Percentiles rank a stretch among this genome's conserved stretches.
These are phyloP conservation scores for Bimuria novae-zelandiae DNA, from an alignment of 2,329 filamentous ascomycete genomes.

Conservation along the genomic window DNA sequence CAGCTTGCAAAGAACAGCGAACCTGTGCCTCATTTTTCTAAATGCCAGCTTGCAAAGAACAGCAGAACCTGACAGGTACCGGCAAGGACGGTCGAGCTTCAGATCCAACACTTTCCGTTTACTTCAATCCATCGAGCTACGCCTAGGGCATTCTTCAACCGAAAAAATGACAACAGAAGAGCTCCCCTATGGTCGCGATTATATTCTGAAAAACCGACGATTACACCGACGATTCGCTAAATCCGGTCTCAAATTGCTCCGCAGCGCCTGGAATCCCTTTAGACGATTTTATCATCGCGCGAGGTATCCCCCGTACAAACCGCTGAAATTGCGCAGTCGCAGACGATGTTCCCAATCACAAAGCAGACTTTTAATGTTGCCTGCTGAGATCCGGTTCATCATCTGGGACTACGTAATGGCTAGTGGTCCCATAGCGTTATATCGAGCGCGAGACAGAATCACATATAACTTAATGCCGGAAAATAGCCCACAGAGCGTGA, in stretches of 20 bases:
- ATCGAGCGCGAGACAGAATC: neutral
- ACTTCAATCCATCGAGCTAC: neutral
- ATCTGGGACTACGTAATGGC: neutral
- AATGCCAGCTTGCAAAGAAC: neutral
- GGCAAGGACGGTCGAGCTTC: neutral
- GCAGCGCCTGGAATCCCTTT: neutral
- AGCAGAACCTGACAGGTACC: neutral
- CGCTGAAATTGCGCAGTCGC: neutral
- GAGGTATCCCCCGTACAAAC: neutral
- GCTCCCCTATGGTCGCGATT: neutral
- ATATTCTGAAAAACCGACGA: neutral
- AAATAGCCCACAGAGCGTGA: neutral
- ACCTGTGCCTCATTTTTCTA: neutral
- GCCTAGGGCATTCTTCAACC: neutral
- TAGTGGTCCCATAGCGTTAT: neutral
- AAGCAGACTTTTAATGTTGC: neutral
- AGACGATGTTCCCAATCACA: neutral
- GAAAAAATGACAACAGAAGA: neutral
- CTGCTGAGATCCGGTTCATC: neutral
- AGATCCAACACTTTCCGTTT: neutral
- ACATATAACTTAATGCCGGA: neutral
- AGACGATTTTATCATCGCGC: neutral
- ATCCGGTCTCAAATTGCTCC: neutral
- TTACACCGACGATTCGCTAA: neutral
- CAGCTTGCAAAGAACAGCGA: too few relatives aligned